Percentiles rank a stretch among this genome's conserved stretches.
Conservation (phyloP, 1,139 yeast species). For the Saccharomycopsis crataegensis region DNA sequence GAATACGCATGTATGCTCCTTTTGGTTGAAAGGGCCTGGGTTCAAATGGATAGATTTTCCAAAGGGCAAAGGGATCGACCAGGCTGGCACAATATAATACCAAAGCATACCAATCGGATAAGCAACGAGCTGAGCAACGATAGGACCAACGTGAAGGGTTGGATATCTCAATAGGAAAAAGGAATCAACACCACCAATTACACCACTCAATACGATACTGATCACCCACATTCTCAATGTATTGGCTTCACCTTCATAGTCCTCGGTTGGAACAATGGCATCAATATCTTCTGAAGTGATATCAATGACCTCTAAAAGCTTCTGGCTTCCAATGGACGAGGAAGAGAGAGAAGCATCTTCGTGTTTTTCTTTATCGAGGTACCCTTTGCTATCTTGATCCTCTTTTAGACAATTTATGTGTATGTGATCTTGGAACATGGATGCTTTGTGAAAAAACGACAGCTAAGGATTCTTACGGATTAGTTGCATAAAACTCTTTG, state of each 20-base stretch:
- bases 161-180: conserved; percentile 56
- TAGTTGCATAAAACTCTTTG: too few species aligned
- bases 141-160: conserved; percentile 43
- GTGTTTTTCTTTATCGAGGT: too few species aligned
- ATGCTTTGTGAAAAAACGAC: too few species aligned
- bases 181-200: conserved; percentile 53
- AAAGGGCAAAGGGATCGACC: not conserved
- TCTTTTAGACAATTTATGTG: too few species aligned
- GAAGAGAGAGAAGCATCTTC: too few species aligned
- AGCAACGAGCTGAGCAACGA: conserved; percentile 50
- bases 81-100: not conserved
- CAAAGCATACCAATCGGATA: conserved; percentile 46
- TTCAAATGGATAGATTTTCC: not conserved
- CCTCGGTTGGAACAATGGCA: conserved; percentile 48
- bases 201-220: conserved; percentile 41
- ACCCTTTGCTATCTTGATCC: too few species aligned
- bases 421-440: too few species aligned
- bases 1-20: conserved; percentile 55
- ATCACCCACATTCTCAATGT: conserved; percentile 57
- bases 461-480: too few species aligned
- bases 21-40: conserved; percentile 40
- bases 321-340: too few species aligned
- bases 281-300: conserved; percentile 60
- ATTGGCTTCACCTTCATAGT: conserved; percentile 45
- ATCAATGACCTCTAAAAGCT: conserved; percentile 53